Base-by-base conservation (phyloP, 2,329 filamentous ascomycete species). In the Alternaria gansuensis region DNA sequence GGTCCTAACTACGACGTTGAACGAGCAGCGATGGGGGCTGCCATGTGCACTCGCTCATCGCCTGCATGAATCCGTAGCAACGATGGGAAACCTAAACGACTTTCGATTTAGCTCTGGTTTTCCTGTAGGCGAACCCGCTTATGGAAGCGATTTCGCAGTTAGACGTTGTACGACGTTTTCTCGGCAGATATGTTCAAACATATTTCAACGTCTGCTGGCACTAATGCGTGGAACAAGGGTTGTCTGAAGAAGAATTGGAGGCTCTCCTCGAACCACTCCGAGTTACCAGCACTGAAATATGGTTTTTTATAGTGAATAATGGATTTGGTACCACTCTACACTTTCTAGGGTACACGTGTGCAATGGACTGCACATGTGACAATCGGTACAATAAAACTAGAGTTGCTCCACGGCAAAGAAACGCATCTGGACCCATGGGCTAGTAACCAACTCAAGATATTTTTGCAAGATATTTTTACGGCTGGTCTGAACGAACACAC, bases 101-200 rank as follows among this genome's bases (percentile, higher is more conserved):
- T 43, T 26, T 17, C 23, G 3, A 3, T 43, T 43, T 2, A 43
- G 4, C 2, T 43, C 26, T 5, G 23, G 26, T 2, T 41, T 24
- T 3, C 39, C 39, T 14, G 40, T 26, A 6, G 40, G 40, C 4
- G 11, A 13, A 3, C 26, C 13, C n/a, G 17, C 34, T 0, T 21
- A 24, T 13, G 5, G 23, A 10, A 14, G 40, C 23, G 40, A n/a
- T 43, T 43, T 43, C 40, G 13, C 13, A 2, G 6, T 43, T 43
- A 23, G 40, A 43, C 40, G 23, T 28, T 43, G 40, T 43, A 43
- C 26, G 40, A 43, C 39, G 11, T 41, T 21, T 41, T 41, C 39
- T 41, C 39, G 7, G 39, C 5, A 1, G 39, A 11, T 41, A 14
- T 5, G 39, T 41, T 8, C 21, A 41, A 3, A 41, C 39, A 11